phyloP scores from a whole-genome alignment of 2,329 filamentous ascomycete genomes.

The Exophiala calicioides region DNA sequence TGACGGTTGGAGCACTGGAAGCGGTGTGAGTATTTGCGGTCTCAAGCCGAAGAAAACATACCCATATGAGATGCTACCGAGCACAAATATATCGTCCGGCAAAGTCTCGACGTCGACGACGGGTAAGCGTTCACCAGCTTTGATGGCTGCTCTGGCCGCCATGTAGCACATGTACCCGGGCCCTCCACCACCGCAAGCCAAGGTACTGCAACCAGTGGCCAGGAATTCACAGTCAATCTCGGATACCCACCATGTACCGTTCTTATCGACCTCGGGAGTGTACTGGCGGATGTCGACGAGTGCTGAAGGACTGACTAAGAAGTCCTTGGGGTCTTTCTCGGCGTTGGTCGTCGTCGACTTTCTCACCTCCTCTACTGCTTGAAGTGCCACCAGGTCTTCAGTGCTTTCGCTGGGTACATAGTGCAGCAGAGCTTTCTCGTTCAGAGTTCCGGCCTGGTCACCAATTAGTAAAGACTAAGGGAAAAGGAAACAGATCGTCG shows the following conservation, averaged over 20 bases:
- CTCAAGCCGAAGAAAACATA: neutral
- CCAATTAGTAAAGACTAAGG: neutral
- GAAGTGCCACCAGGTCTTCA: conserved; percentile 41
- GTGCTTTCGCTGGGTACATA: conserved; percentile 31
- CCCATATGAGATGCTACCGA: conserved; percentile 17
- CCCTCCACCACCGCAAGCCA: conserved; percentile 52
- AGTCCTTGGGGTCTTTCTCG: conserved; percentile 14
- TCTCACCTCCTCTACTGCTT: conserved; percentile 42
- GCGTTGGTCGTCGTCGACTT: conserved; percentile 6
- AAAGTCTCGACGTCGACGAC: conserved; percentile 19
- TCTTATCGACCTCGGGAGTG: conserved; percentile 34
- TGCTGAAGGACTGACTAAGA: conserved; percentile 29
- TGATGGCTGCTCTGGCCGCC: conserved; percentile 10
- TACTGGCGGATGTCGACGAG: conserved; percentile 36
- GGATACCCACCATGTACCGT: conserved; percentile 46
- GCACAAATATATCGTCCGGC: conserved; percentile 10
- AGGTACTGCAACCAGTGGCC: conserved; percentile 50
- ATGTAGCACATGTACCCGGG: conserved; percentile 41
- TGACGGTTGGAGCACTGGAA: conserved; percentile 13
- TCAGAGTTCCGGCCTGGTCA: conserved; percentile 6
- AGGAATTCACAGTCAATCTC: conserved; percentile 50
- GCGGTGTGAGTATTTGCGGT: neutral
- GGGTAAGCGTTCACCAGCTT: conserved; percentile 9
- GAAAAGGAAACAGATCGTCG: neutral
- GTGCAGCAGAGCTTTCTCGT: conserved; percentile 8